Evolutionary conservation across 768 basidiomycete species (phyloP).

Genomic region (Tricholoma terreum): DNA sequence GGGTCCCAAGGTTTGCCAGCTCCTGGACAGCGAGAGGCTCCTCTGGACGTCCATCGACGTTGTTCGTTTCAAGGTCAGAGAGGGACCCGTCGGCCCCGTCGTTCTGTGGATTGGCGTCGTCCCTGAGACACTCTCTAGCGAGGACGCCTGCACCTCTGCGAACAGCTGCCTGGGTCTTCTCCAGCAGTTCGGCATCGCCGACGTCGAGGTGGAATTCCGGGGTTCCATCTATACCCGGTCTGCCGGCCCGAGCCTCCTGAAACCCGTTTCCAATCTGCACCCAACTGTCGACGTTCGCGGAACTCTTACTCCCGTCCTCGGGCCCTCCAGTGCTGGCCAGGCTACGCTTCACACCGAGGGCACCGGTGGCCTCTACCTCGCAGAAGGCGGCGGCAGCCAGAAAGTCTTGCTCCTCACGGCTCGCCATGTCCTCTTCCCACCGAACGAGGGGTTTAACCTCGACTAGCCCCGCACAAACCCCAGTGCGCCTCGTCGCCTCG

Average conservation of each 20-base stretch:
- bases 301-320: conserved; percentile 27
- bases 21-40: conserved; percentile 15
- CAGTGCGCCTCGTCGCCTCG: conserved; percentile 21
- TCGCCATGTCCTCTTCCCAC: conserved; percentile 23
- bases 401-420: conserved; percentile 21
- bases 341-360: conserved; percentile 19
- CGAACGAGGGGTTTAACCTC: conserved; percentile 4
- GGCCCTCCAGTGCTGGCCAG: conserved; percentile 24
- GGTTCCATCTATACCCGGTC: conserved; percentile 24
- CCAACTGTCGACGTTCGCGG: conserved; percentile 14
- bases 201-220: conserved; percentile 37
- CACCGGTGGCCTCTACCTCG: conserved; percentile 24
- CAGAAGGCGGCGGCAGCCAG: conserved; percentile 19
- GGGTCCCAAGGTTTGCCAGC: conserved; percentile 14
- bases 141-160: conserved; percentile 27
- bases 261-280: conserved; percentile 25
- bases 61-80: conserved; percentile 25
- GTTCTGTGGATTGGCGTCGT: conserved; percentile 38
- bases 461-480: conserved; percentile 5
- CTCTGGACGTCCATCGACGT: conserved; percentile 28
- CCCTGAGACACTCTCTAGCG: conserved; percentile 28
- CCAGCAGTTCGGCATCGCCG: conserved; percentile 24
- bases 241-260: conserved; percentile 28
- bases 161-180: conserved; percentile 31
- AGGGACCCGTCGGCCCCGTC: conserved; percentile 3